Conservation (phyloP, 768 basidiomycete genomes). For the Naganishia onofrii region DNA sequence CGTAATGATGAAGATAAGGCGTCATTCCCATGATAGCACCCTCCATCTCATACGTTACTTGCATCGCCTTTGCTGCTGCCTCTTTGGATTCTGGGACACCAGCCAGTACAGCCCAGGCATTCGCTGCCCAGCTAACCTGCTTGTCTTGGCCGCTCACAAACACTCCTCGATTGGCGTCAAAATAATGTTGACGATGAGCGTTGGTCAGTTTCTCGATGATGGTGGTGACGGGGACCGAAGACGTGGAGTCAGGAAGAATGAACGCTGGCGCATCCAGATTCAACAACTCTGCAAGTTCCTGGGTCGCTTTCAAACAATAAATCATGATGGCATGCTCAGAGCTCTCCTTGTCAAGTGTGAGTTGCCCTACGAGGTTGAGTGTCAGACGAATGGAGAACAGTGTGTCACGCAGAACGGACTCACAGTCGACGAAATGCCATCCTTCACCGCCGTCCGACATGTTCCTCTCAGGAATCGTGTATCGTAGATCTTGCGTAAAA, state of each 20-base stretch:
- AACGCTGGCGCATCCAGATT: constrained; percentile 28
- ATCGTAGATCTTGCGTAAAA: constrained; percentile 15
- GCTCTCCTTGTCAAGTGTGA: constrained; percentile 32
- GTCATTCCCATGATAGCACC: constrained; percentile 30
- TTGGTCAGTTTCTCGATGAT: constrained; percentile 26
- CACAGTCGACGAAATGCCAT: constrained; percentile 43
- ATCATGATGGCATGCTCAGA: constrained; percentile 35
- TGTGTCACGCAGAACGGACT: not conserved
- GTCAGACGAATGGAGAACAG: no score
- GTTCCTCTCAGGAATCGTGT: constrained; percentile 5
- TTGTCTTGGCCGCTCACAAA: constrained; percentile 34
- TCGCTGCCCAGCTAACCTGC: constrained; percentile 40
- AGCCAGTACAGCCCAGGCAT: constrained; percentile 41
- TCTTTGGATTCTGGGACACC: constrained; percentile 29
- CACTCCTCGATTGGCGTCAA: constrained; percentile 21
- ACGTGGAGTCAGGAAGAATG: not conserved
- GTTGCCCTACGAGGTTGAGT: constrained; percentile 30
- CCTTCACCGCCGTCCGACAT: constrained; percentile 18
- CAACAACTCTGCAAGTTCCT: constrained; percentile 31
- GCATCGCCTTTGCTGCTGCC: constrained; percentile 34
- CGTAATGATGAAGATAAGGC: constrained; percentile 41
- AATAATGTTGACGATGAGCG: constrained; percentile 31
- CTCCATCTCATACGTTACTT: constrained; percentile 27
- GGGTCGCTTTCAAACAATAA: constrained; percentile 32
- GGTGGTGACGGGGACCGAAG: constrained; percentile 2